These are phyloP conservation scores for Astrephomene gubernaculifera DNA, from an alignment of 139 green algal species.

Conservation along the genomic window DNA sequence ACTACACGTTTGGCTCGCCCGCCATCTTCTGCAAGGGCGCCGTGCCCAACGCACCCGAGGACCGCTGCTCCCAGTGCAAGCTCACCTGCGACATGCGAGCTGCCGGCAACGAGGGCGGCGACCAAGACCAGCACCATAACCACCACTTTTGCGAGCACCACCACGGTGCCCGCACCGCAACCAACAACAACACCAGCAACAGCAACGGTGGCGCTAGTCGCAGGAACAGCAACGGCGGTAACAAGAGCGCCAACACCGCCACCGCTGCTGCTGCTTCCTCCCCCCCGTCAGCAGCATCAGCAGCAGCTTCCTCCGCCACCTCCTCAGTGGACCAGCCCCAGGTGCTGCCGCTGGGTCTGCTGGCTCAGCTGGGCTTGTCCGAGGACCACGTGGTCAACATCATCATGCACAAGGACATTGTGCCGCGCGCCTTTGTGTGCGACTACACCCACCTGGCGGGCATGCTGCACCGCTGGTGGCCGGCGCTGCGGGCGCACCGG, in stretches of 20 bases:
- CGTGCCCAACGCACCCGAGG: background rate
- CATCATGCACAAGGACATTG: constrained; percentile 96
- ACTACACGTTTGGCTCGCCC: constrained; percentile 94
- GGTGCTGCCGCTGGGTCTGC: constrained; percentile 34
- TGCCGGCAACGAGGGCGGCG: background rate
- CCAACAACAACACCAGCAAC: no score
- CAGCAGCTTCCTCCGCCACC: no score
- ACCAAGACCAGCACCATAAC: background rate
- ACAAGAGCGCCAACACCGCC: no score
- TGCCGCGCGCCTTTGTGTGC: constrained; percentile 98
- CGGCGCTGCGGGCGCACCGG: constrained; percentile 56
- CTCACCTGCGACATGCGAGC: constrained; percentile 15
- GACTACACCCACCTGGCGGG: constrained; percentile 92
- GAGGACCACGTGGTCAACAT: constrained; percentile 84
- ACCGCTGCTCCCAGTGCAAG: constrained; percentile 28
- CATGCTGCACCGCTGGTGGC: constrained; percentile 61
- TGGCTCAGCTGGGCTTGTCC: constrained; percentile 50
- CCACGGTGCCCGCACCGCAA: no score
- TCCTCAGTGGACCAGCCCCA: constrained; percentile 16
- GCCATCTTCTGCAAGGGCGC: constrained; percentile 89
- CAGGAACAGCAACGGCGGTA: no score
- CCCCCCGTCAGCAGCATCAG: no score
- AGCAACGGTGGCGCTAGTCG: no score
- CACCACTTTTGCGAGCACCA: no score
- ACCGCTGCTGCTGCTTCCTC: no score